Conservation (phyloP, 2,329 filamentous ascomycete species). For the Paramyrothecium roridum region DNA sequence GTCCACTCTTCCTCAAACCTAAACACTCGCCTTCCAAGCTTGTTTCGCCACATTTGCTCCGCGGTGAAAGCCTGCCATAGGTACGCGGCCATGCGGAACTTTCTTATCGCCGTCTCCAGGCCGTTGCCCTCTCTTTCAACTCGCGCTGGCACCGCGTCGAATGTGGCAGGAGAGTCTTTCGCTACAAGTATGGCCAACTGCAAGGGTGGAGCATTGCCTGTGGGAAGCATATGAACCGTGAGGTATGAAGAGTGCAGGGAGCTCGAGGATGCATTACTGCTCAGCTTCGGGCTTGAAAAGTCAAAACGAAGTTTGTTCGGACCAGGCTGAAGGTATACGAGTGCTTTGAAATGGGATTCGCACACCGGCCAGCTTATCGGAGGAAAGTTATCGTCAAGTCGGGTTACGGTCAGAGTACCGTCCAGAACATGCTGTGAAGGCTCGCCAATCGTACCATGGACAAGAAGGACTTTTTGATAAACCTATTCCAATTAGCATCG, state of each 20-base stretch:
- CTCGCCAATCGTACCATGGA: constrained; percentile 80
- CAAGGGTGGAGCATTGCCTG: constrained; percentile 75
- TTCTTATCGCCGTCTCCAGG: constrained; percentile 75
- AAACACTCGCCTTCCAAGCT: constrained; percentile 80
- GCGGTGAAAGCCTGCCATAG: constrained; percentile 96
- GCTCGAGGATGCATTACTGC: constrained; percentile 59
- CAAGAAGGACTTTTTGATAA: constrained; percentile 83
- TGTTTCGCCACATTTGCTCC: constrained; percentile 92
- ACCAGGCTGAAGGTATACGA: constrained; percentile 87
- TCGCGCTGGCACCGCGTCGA: constrained; percentile 76
- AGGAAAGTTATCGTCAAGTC: constrained; percentile 83
- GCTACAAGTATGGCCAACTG: constrained; percentile 86
- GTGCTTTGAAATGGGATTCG: constrained; percentile 86
- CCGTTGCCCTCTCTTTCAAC: constrained; percentile 77
- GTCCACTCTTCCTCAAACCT: constrained; percentile 96
- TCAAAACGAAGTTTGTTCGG: constrained; percentile 87
- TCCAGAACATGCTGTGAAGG: constrained; percentile 65
- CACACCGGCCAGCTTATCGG: constrained; percentile 81
- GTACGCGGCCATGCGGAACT: constrained; percentile 93
- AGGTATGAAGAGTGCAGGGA: constrained; percentile 76
- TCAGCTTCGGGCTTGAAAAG: constrained; percentile 79
- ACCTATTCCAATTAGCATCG: constrained; percentile 51
- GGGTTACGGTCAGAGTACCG: constrained; percentile 74
- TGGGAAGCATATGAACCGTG: constrained; percentile 81
- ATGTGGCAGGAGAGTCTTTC: constrained; percentile 83